A percentile compares a stretch with the other conserved stretches of the same genome.
Conservation (phyloP, 805 yeast genomes). For the Yamadazyma olivae region DNA sequence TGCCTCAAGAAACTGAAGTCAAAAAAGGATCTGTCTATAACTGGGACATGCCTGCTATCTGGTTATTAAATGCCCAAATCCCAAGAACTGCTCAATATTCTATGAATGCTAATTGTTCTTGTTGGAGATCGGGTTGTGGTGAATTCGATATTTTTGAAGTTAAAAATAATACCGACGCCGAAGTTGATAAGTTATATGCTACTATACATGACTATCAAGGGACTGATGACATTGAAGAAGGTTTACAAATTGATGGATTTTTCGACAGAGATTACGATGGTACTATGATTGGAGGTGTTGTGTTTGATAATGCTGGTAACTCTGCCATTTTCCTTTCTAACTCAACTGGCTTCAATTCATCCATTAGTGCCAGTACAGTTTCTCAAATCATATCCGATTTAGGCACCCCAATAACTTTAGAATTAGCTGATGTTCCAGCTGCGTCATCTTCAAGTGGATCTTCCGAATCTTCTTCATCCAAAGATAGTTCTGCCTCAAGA, state of each 20-base stretch:
- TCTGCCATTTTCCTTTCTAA: constrained; percentile 62
- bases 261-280: constrained; percentile 49
- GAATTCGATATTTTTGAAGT: constrained; percentile 91
- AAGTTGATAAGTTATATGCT: constrained; percentile 48
- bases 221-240: constrained; percentile 56
- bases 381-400: constrained; percentile 42
- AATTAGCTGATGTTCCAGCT: constrained; percentile 19
- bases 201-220: constrained; percentile 80
- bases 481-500: constrained; percentile 14
- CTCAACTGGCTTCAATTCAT: constrained; percentile 44
- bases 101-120: constrained; percentile 72
- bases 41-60: constrained; percentile 92
- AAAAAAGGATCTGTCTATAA: constrained; percentile 16
- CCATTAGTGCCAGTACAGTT: constrained; percentile 45
- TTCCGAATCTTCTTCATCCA: constrained; percentile 20
- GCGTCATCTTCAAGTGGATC: constrained; percentile 2
- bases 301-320: constrained; percentile 58
- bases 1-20: constrained; percentile 54
- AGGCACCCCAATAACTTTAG: constrained; percentile 24
- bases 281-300: constrained; percentile 69
- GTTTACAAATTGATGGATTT: constrained; percentile 56
- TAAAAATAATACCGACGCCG: constrained; percentile 40
- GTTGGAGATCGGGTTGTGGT: constrained; percentile 96
- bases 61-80: constrained; percentile 92
- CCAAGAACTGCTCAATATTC: constrained; percentile 98